Base-by-base conservation (phyloP, 495 filamentous ascomycete genomes). In the Schizothecium vesticola region DNA sequence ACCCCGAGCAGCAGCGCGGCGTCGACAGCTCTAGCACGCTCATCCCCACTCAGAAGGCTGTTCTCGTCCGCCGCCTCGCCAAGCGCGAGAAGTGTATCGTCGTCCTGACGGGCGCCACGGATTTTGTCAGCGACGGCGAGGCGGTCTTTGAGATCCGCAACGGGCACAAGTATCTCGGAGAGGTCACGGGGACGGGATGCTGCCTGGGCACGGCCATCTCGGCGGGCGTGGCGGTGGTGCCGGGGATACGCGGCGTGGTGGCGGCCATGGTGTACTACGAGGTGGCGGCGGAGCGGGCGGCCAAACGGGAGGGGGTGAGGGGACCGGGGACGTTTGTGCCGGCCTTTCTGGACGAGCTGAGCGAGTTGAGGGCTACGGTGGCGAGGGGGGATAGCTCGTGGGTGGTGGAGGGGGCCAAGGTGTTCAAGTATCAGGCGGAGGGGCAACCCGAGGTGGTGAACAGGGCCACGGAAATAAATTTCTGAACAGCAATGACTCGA, bases 281-380 rank as follows among this genome's bases (percentile, higher is more conserved):
- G 79, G 90, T 95, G 65, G 93, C 95, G 0, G 91, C 94, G 13
- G 92, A 97, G 78, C 77, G 86, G 21, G 94, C 94, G 0, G 87
- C 82, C 0, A 74, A 68, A 22, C 82, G 87, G 62, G 79, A 80
- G 9, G 86, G 91, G 65, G 92, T 86, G 21, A 75, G 85, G 59
- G 94, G 94, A 0, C 92, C 94, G 0, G 94, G 94, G 1, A 94
- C 91, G 19, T 98, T 98, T 80, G 85, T 96, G 10, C 90, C 92
- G 3, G 90, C 90, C 0, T 94, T 96, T 73, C 80, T 97, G 23
- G 94, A 97, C 70, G 90, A 82, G 71, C 76, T 88, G 60, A 84
- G 85, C 73, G 79, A 75, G 13, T 85, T 88, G 63, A 79, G 83
- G 62, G 77, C 77, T 43, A 82, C 80, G 22, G 84, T 85, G 3